Evolutionary conservation across 2,329 filamentous ascomycete species (phyloP).

Genomic region (Botrytis tulipae): DNA sequence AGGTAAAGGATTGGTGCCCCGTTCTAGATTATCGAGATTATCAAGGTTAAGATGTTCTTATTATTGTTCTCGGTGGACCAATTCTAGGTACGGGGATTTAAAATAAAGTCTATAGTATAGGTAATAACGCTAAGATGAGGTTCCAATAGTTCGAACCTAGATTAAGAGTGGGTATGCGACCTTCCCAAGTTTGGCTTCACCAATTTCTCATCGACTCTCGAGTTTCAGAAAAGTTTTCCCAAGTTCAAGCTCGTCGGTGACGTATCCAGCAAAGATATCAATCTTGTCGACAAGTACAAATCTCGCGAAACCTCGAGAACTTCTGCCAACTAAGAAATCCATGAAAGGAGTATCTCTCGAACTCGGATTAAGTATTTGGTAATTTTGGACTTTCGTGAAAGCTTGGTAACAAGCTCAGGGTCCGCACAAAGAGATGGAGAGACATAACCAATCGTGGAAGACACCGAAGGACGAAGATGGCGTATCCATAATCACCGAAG

Average conservation of each 20-base stretch:
- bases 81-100: slow-evolving; percentile 7
- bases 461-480: slow-evolving; percentile 13
- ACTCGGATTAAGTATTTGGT: not conserved
- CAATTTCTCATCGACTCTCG: not conserved
- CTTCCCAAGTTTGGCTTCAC: not conserved
- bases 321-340: not conserved
- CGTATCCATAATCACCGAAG: slow-evolving; percentile 18
- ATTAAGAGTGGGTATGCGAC: not conserved
- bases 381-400: not conserved
- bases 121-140: slow-evolving; percentile 20
- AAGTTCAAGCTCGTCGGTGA: not conserved
- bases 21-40: not conserved
- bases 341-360: not conserved
- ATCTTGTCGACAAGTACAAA: not conserved
- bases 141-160: slow-evolving; percentile 12
- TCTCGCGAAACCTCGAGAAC: not conserved
- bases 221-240: not conserved
- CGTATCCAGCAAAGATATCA: not conserved
- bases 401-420: slow-evolving; percentile 14
- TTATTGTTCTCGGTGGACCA: not conserved
- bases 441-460: slow-evolving; percentile 16
- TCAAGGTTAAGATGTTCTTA: not conserved
- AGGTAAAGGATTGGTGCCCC: not conserved
- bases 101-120: not conserved
- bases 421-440: slow-evolving; percentile 2